Percentiles rank a stretch among this genome's conserved stretches.
phyloP scores from a whole-genome alignment of 2,329 filamentous ascomycete genomes.

The Trichoderma lentiforme region DNA sequence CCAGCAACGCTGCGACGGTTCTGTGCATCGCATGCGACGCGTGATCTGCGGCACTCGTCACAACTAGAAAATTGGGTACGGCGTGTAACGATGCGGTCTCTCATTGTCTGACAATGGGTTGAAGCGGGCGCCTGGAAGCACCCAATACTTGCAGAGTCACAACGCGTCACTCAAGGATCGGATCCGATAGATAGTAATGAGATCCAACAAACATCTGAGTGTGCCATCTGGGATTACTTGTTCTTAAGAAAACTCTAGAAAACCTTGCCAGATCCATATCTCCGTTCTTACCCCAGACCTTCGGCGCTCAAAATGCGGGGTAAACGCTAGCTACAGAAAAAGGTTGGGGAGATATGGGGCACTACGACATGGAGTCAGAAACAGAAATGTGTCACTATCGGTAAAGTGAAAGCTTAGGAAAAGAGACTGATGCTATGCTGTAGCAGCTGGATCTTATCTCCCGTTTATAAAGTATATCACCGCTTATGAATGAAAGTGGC shows the following conservation, averaged over 20 bases:
- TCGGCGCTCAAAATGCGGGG: not conserved
- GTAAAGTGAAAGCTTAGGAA: not conserved
- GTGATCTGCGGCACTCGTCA: not conserved
- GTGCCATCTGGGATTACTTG: not conserved
- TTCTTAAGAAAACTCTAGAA: not conserved
- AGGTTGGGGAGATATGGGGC: not conserved
- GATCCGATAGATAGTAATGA: not conserved
- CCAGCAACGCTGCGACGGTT: not conserved
- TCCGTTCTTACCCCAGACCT: not conserved
- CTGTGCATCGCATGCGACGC: not conserved
- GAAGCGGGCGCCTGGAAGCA: not conserved
- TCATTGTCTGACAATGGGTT: not conserved
- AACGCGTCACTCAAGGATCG: not conserved
- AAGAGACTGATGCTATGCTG: not conserved
- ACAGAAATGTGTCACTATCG: not conserved
- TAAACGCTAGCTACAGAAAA: not conserved
- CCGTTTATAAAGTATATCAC: not conserved
- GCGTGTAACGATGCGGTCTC: not conserved
- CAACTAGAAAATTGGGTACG: constrained; percentile 4
- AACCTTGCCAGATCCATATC: not conserved
- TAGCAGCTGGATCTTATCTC: not conserved
- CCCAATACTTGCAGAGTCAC: not conserved
- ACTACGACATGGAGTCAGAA: not conserved
- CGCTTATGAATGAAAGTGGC: not conserved
- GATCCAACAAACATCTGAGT: not conserved